A percentile compares a stretch with the other conserved stretches of the same genome.
phyloP scores from a whole-genome alignment of 495 filamentous ascomycete genomes.

The Tetracladium marchalianum region DNA sequence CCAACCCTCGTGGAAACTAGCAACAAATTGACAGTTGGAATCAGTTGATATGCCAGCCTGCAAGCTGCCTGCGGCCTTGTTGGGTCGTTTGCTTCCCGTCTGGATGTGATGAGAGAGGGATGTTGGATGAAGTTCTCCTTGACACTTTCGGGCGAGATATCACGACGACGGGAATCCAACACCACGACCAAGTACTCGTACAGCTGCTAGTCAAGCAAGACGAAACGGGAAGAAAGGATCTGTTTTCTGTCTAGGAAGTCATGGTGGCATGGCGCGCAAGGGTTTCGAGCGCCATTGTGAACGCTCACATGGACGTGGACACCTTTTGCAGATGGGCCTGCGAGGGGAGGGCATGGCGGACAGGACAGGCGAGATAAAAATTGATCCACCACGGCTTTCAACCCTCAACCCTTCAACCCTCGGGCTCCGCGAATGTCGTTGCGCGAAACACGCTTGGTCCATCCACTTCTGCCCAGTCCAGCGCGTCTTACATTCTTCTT shows the following conservation, averaged over 20 bases:
- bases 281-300: slow-evolving; percentile 10
- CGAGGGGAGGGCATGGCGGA: slow-evolving; percentile 4
- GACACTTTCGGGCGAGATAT: slow-evolving; percentile 3
- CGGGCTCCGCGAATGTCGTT: too few species aligned
- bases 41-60: slow-evolving; percentile 8
- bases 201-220: not conserved
- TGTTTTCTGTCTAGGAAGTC: slow-evolving; percentile 2
- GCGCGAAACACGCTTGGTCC: too few species aligned
- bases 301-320: slow-evolving; percentile 17
- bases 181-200: slow-evolving; percentile 6
- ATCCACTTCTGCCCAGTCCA: too few species aligned
- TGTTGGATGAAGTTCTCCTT: slow-evolving; percentile 5
- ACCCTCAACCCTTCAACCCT: too few species aligned
- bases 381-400: slow-evolving; percentile 7
- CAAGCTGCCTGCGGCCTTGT: slow-evolving; percentile 10
- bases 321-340: slow-evolving; percentile 9
- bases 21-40: slow-evolving; percentile 6
- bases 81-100: slow-evolving; percentile 15
- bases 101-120: slow-evolving; percentile 12
- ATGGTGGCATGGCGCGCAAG: slow-evolving; percentile 11
- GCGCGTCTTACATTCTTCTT: too few species aligned
- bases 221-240: slow-evolving; percentile 3
- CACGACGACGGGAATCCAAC: slow-evolving; percentile 7
- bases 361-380: not conserved
- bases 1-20: slow-evolving; percentile 15